phyloP scores from a whole-genome alignment of 495 filamentous ascomycete genomes.

The Xylaria scruposa region DNA sequence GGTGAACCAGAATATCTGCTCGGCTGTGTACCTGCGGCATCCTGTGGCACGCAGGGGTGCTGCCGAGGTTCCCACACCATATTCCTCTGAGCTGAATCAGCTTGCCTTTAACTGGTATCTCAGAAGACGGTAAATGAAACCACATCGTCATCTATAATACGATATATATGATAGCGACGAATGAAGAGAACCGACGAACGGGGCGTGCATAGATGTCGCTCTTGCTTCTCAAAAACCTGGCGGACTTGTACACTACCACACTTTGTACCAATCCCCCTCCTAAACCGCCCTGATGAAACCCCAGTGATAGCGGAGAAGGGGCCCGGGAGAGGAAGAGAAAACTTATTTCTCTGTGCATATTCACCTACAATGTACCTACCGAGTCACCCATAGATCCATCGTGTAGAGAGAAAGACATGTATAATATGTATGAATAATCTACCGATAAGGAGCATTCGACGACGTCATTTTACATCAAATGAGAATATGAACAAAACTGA shows the following conservation, averaged over 20 bases:
- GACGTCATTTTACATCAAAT: background rate
- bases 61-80: slow-evolving; percentile 91
- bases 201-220: background rate
- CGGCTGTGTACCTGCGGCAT: slow-evolving; percentile 93
- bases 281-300: background rate
- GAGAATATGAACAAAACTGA: slow-evolving; percentile 3
- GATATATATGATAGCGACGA: background rate
- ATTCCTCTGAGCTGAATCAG: slow-evolving; percentile 64
- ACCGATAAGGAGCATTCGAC: background rate
- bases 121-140: slow-evolving; percentile 69
- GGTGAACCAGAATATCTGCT: slow-evolving; percentile 95
- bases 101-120: slow-evolving; percentile 95
- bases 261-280: slow-evolving; percentile 3
- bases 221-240: slow-evolving; percentile 1
- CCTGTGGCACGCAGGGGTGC: slow-evolving; percentile 89
- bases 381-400: background rate
- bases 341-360: slow-evolving; percentile 6
- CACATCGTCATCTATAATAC: background rate
- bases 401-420: slow-evolving; percentile 23
- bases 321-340: background rate
- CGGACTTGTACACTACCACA: slow-evolving; percentile 22
- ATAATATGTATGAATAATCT: slow-evolving; percentile 24
- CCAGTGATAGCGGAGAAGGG: background rate
- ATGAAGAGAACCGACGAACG: background rate
- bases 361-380: slow-evolving; percentile 24